Conservation (phyloP, 768 basidiomycete genomes). For the Rhodotorula diobovata region DNA sequence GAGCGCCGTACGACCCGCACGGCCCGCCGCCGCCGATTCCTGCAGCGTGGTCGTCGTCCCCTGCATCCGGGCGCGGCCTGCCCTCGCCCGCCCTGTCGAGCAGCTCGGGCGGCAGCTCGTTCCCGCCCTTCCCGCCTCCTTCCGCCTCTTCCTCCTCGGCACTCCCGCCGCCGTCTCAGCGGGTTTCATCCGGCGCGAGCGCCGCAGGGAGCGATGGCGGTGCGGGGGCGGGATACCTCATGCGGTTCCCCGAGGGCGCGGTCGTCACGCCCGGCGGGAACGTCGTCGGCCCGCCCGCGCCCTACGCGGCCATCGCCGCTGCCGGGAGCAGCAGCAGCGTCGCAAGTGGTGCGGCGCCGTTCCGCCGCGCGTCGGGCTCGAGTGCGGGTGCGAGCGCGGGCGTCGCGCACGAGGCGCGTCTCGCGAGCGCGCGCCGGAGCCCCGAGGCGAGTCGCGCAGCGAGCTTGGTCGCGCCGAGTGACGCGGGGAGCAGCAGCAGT, state of each 20-base stretch:
- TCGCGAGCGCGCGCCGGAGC: background rate
- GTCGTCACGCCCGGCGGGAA: conserved; percentile 20
- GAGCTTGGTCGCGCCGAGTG: background rate
- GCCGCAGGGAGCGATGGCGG: background rate
- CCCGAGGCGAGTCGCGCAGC: background rate
- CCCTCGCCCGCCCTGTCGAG: conserved; percentile 33
- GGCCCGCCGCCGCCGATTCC: background rate
- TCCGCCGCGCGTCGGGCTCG: conserved; percentile 3
- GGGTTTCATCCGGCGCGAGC: background rate
- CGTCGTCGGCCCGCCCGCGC: conserved; percentile 3
- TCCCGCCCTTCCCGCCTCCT: background rate
- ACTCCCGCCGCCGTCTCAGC: too few relatives aligned
- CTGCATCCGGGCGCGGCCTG: background rate
- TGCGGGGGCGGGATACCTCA: conserved; percentile 22
- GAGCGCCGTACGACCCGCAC: background rate
- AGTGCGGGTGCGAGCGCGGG: conserved; percentile 7
- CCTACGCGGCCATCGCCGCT: background rate
- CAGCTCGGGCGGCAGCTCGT: conserved; percentile 14
- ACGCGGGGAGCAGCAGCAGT: conserved; percentile 6
- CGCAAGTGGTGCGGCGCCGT: background rate
- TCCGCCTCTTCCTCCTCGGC: too few relatives aligned
- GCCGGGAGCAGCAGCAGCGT: background rate
- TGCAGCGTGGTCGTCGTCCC: background rate
- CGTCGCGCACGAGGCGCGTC: background rate
- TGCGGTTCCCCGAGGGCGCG: conserved; percentile 34